Base-by-base conservation (phyloP, 2,329 filamentous ascomycete species). In the Neurospora crassa region DNA sequence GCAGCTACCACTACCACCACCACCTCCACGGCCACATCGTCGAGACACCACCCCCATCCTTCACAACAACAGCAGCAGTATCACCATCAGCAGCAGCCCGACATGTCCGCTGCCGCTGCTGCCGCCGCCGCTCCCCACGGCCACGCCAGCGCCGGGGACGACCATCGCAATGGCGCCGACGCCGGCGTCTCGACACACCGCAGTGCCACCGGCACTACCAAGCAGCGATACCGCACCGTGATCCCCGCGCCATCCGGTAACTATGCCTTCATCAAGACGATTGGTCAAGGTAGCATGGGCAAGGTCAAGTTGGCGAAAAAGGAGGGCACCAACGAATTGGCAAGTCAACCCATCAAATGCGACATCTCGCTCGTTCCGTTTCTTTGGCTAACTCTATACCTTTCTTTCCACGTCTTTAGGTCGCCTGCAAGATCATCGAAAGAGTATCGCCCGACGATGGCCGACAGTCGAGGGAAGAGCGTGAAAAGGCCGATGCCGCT, bases 201-300 rank as follows among this genome's bases (percentile, higher is more conserved):
- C 67, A 63, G 53, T 63, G 47, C 47, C 24, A 59, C 47, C 6
- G 47, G 47, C 47, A 80, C 84, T 68, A 85, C 86, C 76, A 85
- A 85, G 75, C 83, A 85, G 72, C 86, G 86, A 75, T 86, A 88
- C 70, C 86, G 89, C 77, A 97, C 95, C 14, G 95, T 92, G 53
- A 97, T 99, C 79, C 92, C 92, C 69, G 94, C 94, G 3, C 90
- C 92, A 67, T 94, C 94, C 14, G 96, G 96, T 71, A 93, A 94
- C 84, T 99, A 95, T 94, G 90, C 94, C 71, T 85, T 99, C 69
- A 95, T 95, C 72, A 98, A 98, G 85, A 98, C 96, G 3, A 96
- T 99, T 77, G 96, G 96, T 72, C 94, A 94, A 70, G 96, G 96
- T 69, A 98, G 95, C 81, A 99, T 99, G 96, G 96, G 96, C 75